Percentiles rank a stretch among this genome's conserved stretches.
Evolutionary conservation across 176 grass and related monocot species (phyloP).

Genomic region (Ampelocalamus luodianensis): DNA sequence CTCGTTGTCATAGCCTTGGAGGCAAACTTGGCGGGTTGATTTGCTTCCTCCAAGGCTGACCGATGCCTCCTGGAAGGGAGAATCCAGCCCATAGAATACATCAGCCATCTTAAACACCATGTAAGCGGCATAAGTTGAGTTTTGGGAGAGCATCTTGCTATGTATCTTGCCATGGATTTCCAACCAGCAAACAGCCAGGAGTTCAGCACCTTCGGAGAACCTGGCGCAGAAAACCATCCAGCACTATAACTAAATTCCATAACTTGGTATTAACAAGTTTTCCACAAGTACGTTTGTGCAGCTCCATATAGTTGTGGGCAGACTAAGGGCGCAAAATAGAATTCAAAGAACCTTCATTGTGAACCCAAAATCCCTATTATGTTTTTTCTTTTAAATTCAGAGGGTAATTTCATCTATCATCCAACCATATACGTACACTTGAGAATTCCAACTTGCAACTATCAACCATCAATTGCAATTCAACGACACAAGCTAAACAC

Average conservation of each 20-base stretch:
- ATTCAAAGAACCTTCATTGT: not conserved
- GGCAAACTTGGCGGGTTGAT: slow-evolving; percentile 22
- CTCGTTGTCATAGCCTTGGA: not conserved
- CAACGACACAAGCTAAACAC: not conserved
- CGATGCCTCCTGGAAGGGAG: slow-evolving; percentile 13
- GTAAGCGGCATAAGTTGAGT: slow-evolving; percentile 48
- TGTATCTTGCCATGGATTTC: slow-evolving; percentile 62
- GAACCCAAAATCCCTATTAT: not conserved
- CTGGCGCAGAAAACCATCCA: slow-evolving; percentile 13
- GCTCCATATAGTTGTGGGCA: not conserved
- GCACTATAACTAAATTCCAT: not conserved
- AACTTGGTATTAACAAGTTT: not conserved
- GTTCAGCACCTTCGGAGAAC: slow-evolving; percentile 49
- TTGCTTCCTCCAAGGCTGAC: slow-evolving; percentile 6
- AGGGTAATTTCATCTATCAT: too few species aligned
- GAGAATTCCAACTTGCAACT: too few species aligned
- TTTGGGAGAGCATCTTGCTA: slow-evolving; percentile 49
- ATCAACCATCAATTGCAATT: not conserved
- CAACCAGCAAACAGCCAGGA: slow-evolving; percentile 62
- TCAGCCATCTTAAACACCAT: slow-evolving; percentile 52
- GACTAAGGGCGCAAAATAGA: not conserved
- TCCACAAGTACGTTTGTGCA: not conserved
- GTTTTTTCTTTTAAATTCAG: too few species aligned
- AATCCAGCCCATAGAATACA: not conserved
- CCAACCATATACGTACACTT: too few species aligned